Conservation (phyloP, 345 rosid genomes). For the Crucihimalaya himalaica region DNA sequence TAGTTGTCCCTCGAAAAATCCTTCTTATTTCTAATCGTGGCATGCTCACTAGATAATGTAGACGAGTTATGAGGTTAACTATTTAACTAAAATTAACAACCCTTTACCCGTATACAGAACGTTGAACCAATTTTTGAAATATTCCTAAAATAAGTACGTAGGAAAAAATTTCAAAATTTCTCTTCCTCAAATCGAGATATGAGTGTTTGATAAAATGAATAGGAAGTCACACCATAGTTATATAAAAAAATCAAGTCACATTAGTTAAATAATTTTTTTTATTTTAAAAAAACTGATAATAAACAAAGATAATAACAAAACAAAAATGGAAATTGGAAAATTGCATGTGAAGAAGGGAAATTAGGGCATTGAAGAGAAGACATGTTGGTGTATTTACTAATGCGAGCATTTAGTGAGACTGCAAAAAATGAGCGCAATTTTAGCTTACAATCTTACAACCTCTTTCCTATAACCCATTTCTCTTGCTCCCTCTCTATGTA, state of each 20-base stretch:
- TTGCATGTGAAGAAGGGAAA: slow-evolving; percentile 39
- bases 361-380: slow-evolving; percentile 41
- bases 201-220: too few species aligned
- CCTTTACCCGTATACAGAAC: too few species aligned
- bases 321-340: neutral
- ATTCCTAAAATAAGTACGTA: too few species aligned
- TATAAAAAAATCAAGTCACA: neutral
- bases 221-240: neutral
- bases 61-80: neutral
- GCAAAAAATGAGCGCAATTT: slow-evolving; percentile 45
- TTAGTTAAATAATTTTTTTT: neutral
- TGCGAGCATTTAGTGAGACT: slow-evolving; percentile 43
- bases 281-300: slow-evolving; percentile 2
- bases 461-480: slow-evolving; percentile 40
- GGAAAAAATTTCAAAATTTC: too few species aligned
- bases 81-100: too few species aligned
- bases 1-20: too few species aligned
- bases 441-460: slow-evolving; percentile 41
- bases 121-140: too few species aligned
- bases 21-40: too few species aligned
- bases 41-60: neutral
- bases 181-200: too few species aligned
- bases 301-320: slow-evolving; percentile 18
- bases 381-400: slow-evolving; percentile 44
- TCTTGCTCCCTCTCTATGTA: slow-evolving; percentile 37